Evolutionary conservation across 2,329 filamentous ascomycete genomes (phyloP).

Genomic region (Scytalidium lignicola): DNA sequence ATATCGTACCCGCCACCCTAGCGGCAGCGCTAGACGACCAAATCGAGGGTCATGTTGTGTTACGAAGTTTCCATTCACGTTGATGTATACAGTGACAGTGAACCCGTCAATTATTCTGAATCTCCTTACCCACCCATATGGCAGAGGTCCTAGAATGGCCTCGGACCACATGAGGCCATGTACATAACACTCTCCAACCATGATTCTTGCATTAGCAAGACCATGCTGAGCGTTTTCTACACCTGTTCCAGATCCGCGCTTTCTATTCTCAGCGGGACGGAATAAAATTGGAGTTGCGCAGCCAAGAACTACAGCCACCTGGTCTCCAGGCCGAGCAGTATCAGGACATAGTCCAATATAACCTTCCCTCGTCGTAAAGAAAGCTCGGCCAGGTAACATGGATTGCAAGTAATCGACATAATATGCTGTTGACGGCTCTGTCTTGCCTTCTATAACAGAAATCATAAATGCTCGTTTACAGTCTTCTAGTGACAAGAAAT

Average conservation of each 20-base stretch:
- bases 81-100: not conserved
- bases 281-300: constrained; percentile 11
- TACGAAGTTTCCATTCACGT: not conserved
- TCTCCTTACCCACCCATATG: not conserved
- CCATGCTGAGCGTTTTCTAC: not conserved
- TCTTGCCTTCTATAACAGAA: not conserved
- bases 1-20: not conserved
- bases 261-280: not conserved
- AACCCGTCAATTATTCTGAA: not conserved
- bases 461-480: not conserved
- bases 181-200: not conserved
- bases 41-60: not conserved
- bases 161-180: not conserved
- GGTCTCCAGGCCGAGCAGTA: not conserved
- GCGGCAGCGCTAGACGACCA: not conserved
- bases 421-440: not conserved
- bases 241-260: not conserved
- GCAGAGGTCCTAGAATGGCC: not conserved
- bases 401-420: not conserved
- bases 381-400: not conserved
- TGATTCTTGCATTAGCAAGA: not conserved
- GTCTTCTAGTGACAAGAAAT: not conserved
- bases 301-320: constrained; percentile 23
- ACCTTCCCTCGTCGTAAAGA: constrained; percentile 2
- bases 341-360: constrained; percentile 3